Base-by-base conservation (phyloP, 2,329 filamentous ascomycete species). In the Apiospora aurea region DNA sequence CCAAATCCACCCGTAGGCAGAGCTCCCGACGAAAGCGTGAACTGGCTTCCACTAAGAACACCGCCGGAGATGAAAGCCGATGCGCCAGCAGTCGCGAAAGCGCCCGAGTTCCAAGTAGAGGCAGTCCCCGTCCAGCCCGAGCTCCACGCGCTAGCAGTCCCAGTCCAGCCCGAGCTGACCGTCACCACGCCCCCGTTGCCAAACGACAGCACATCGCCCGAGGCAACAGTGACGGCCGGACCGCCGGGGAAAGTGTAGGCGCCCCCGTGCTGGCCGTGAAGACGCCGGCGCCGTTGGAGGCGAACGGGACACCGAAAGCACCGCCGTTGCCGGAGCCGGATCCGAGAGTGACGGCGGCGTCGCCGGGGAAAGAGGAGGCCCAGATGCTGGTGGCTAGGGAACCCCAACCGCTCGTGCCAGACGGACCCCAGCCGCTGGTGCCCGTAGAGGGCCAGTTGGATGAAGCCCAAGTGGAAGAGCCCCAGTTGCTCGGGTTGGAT, bases 81-180 rank as follows among this genome's bases (percentile, higher is more conserved):
- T 6, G 53, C 53, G 26, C 18, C 46, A 6, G 29, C 53, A 11
- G 53, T 61, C 1, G 53, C 26, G 16, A 61, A 61, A 16, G 29
- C 53, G 16, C 53, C 53, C 53, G 29, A 61, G 53, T 10, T 61
- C 41, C 41, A 43, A 0, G 41, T 8, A 11, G 8, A 10, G 10
- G 10, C 41, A 43, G 41, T 14, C 1, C 41, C 51, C 5, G 13
- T 57, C 51, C 46, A 49, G 53, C 53, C 53, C 53, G 53, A 61
- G 53, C 26, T 61, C 41, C 41, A 43, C 2, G 41, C 41, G 1
- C 10, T 43, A 14, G 10, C 41, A 43, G 41, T 14, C 7, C 41
- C 51, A 8, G 13, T 57, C 51, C 46, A 49, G 53, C 53, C 53
- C 53, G 53, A 61, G 53, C 26, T 61, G 53, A 61, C 29, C 16